Evolutionary conservation across 345 rosid species (phyloP), one percentile per base, ranked within the genome.

Genomic region (Ceriops zippeliana): DNA sequence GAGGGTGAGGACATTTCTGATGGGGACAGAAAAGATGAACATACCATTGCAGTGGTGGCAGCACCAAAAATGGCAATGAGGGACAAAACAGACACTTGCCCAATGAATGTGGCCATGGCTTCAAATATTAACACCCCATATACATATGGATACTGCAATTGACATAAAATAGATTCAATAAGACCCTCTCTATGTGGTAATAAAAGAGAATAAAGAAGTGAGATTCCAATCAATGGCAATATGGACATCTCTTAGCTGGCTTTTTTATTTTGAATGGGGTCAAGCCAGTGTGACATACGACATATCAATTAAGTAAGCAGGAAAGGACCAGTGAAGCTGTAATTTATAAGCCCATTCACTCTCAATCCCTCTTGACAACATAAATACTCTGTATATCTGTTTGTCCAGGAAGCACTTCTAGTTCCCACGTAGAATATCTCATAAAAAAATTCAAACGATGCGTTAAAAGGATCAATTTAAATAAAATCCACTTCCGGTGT

Each of bases 31-130:
- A 51, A 42, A 35, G 27, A 15, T 16, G 6, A 1, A 56, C 8
- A 70, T 86, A 95, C 99, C 93, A 95, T 88, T 52, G 99, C 96
- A 30, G 99, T 95, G 24, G 93, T 87, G 27, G 99, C 97, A 19
- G 99, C 99, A 54, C 99, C 97, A 10, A 91, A 95, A 65, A 95
- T 79, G 56, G 99, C 97, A 63, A 90, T 90, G 71, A 95, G 96
- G 5, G 97, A 95, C 54, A 95, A 68, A 66, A 91, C 99, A 15
- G 99, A 91, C 59, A 91, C 89, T 82, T 95, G 97, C 34, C 99
- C 97, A 6, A 95, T 78, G 79, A 91, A 91, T 15, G 97, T 95
- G 52, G 96, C 97, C 97, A 91, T 82, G 42, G 99, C 96, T 85
- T 91, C 99, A 24, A 95, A 95, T 24, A 95, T 71, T 31, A 95